Base-by-base conservation (phyloP, 2,329 filamentous ascomycete genomes). In the Fusarium palustre region DNA sequence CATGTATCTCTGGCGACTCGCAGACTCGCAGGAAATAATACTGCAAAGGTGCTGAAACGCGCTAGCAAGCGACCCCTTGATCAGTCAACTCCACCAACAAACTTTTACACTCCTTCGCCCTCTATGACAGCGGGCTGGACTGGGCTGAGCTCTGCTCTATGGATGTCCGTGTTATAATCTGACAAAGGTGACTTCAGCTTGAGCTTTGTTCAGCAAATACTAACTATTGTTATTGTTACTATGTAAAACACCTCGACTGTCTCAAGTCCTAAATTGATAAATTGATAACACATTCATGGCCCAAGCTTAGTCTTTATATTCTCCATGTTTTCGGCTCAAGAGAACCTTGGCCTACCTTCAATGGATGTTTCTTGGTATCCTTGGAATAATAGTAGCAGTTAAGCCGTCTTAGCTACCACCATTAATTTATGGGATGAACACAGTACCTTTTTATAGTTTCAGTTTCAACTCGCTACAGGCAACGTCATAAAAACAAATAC, bases 1-100 rank as follows among this genome's bases (percentile, higher is more conserved):
- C 55, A 45, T 34, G 58, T 53, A 50, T 50, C 50, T 60, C 68
- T 47, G 55, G 15, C 25, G 42, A 58, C n/a, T 34, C 34, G 8
- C 8, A 11, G 10, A 41, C 31, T 67, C 54, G 46, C 59, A 42
- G 39, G 36, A 49, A 45, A 31, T 30, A 45, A 28, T 30, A 22
- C 34, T 41, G 24, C n/a, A 28, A 28, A 36, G 11, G 11, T 18
- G 20, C 54, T 70, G 67, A 70, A 69, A 69, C 67, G n/a, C 61
- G 15, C 67, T 52, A 70, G 49, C 28, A 43, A n/a, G 42, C 18
- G 42, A 55, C 33, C 45, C 66, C n/a, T 31, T 63, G 34, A 45
- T 55, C 49, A 54, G 11, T 12, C 38, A 55, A 56, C 39, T 41
- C 41, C 61, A 24, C 39, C 38, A 41, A 53, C 43, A 15, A 31